These are phyloP conservation scores for Zychaea mexicana DNA, from an alignment of 371 early-diverging fungal species.

Conservation along the genomic window DNA sequence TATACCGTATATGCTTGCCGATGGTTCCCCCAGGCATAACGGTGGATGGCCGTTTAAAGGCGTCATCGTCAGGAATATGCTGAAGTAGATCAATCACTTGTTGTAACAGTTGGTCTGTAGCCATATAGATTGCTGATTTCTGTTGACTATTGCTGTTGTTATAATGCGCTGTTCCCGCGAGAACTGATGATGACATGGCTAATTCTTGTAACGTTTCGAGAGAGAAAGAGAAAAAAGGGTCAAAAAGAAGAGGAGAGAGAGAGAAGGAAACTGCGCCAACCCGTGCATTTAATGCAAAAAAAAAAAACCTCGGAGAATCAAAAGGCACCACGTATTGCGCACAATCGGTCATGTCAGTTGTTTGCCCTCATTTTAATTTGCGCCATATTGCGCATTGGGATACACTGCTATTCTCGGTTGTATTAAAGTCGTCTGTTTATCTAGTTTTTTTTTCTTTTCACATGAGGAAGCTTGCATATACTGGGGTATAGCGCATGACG, in stretches of 20 bases:
- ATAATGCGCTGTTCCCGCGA: background rate
- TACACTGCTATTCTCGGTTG: background rate
- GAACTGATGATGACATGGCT: background rate
- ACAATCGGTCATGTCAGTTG: no score
- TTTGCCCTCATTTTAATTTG: background rate
- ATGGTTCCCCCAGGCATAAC: slow-evolving; percentile 67
- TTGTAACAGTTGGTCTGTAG: slow-evolving; percentile 23
- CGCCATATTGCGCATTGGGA: background rate
- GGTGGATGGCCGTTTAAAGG: slow-evolving; percentile 47
- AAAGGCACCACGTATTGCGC: no score
- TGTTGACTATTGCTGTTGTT: no score
- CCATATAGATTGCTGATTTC: slow-evolving; percentile 6
- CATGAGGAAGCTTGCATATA: background rate
- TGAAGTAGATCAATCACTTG: slow-evolving; percentile 25
- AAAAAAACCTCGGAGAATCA: slow-evolving; percentile 1
- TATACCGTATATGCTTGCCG: slow-evolving; percentile 68
- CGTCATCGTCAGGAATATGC: slow-evolving; percentile 16
- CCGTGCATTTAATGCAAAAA: no score
- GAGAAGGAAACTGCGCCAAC: background rate
- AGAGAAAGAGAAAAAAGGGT: background rate
- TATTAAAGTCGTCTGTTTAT: no score
- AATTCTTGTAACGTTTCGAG: background rate
- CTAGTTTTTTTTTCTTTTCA: background rate
- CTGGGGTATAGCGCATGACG: no score
- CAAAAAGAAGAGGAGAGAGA: background rate